Percentiles rank a stretch among this genome's conserved stretches.
phyloP scores from a whole-genome alignment of 495 filamentous ascomycete species.

The Penicillium turbatum region DNA sequence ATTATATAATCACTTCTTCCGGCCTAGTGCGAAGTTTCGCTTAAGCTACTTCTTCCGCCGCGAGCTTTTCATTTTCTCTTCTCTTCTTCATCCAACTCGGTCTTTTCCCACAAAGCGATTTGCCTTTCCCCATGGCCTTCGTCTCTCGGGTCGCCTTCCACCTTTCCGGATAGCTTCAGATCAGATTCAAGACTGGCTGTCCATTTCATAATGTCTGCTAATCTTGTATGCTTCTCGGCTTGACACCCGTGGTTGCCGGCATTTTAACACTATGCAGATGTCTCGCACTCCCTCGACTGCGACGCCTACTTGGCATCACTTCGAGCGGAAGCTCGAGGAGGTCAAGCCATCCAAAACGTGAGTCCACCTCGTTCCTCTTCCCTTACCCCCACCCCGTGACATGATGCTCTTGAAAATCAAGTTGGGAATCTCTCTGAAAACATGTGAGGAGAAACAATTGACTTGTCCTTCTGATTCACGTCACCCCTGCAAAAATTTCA shows the following conservation, averaged over 20 bases:
- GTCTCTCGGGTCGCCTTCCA: slow-evolving; percentile 24
- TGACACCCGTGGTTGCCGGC: slow-evolving; percentile 31
- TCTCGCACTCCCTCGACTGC: slow-evolving; percentile 62
- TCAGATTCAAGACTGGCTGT: slow-evolving; percentile 9
- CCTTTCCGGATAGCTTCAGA: slow-evolving; percentile 21
- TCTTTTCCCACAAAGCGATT: slow-evolving; percentile 21
- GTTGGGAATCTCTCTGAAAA: slow-evolving; percentile 99
- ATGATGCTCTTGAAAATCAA: slow-evolving; percentile 85
- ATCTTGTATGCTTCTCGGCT: slow-evolving; percentile 43
- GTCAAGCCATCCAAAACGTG: slow-evolving; percentile 89
- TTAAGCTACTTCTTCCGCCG: slow-evolving; percentile 18
- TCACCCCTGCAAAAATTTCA: slow-evolving; percentile 9
- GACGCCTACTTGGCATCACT: slow-evolving; percentile 63
- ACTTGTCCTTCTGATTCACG: slow-evolving; percentile 64
- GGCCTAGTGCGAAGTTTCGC: slow-evolving; percentile 21
- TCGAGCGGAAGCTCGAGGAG: slow-evolving; percentile 78
- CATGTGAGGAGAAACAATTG: slow-evolving; percentile 79
- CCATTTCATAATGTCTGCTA: slow-evolving; percentile 32
- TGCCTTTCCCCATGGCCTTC: slow-evolving; percentile 30
- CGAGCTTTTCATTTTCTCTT: slow-evolving; percentile 9
- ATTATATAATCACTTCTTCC: not conserved
- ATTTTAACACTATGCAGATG: slow-evolving; percentile 52
- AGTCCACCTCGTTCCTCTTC: slow-evolving; percentile 30
- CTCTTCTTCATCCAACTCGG: slow-evolving; percentile 10
- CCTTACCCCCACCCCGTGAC: slow-evolving; percentile 17